Base-by-base conservation (phyloP, 2,329 filamentous ascomycete species). In the Reticulascus tulasneorum region DNA sequence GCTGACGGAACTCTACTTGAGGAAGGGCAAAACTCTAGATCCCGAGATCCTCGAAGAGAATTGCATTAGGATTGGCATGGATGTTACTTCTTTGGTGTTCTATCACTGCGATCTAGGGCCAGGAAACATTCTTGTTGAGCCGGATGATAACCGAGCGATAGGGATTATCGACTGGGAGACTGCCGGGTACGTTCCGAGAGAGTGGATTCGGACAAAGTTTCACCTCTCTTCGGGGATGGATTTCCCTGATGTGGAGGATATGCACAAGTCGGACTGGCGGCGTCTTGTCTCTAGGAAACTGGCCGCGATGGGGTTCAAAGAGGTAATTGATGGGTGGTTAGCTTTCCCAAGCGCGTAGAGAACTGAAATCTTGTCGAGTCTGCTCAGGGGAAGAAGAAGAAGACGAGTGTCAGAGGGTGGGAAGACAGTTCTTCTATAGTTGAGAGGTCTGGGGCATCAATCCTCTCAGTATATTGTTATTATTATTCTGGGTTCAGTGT, bases 181-280 rank as follows among this genome's bases (percentile, higher is more conserved):
- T 27, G 50, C 53, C 24, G 53, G 55, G 3, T 58, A 47, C 26
- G 42, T 58, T n/a, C 53, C 55, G 3, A 44, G 23, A 8, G 52
- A 54, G 30, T 61, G 51, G 52, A 47, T 60, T n/a, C 41, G 50
- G 35, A 59, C 54, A 4, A 58, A 59, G 33, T 58, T 58, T 37
- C 44, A 47, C 27, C 21, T 58, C n/a, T 56, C 50, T 7, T 30
- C 35, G 15, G 54, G 52, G n/a, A 41, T 59, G 48, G 44, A 58
- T 38, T 46, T 58, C 29, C 33, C 37, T 30, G 12, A 16, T 15
- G 5, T 7, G 18, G 33, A 19, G 17, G 18, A 35, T 13, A n/a
- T n/a, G n/a, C n/a, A n/a, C n/a, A n/a, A n/a, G n/a, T n/a, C n/a
- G n/a, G n/a, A n/a, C n/a, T n/a, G n/a, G n/a, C n/a, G n/a, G n/a